These are phyloP conservation scores for Phellopilus nigrolimitatus DNA, from an alignment of 1,284 basidiomycete genomes.

Conservation along the genomic window DNA sequence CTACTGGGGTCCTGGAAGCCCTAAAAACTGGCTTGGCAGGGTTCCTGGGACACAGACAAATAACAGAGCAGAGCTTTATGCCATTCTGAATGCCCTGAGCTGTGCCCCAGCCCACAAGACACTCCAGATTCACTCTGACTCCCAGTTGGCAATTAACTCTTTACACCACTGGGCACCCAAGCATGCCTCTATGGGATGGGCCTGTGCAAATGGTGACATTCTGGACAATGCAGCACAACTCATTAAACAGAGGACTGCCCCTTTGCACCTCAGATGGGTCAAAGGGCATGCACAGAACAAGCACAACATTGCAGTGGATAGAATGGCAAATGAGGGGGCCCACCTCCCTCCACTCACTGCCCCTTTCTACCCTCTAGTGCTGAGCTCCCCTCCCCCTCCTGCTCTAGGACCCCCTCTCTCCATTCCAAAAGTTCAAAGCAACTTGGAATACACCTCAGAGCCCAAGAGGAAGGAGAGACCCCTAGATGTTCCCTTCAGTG, in stretches of 20 bases:
- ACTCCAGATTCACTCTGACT: conserved; percentile 14
- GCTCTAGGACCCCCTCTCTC: not conserved
- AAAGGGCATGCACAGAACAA: conserved; percentile 15
- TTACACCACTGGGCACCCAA: conserved; percentile 8
- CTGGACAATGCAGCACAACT: not conserved
- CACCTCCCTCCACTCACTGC: not conserved
- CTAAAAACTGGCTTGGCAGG: not conserved
- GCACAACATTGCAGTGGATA: conserved; percentile 10
- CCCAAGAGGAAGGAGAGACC: not conserved
- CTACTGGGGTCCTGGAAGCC: no score
- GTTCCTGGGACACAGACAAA: not conserved
- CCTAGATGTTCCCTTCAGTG: not conserved
- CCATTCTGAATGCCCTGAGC: not conserved
- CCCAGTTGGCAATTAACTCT: conserved; percentile 12
- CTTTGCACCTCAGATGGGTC: conserved; percentile 14
- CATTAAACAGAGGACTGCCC: conserved; percentile 2
- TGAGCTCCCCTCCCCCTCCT: not conserved
- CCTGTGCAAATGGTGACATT: conserved; percentile 15
- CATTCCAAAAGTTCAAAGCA: not conserved
- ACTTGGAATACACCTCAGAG: not conserved
- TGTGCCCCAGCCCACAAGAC: not conserved
- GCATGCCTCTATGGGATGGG: conserved; percentile 1
- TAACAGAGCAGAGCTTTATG: conserved; percentile 7
- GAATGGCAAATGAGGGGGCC: conserved; percentile 9
- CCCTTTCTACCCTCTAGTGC: no score